These are phyloP conservation scores for Ogataea paraovalis DNA, from an alignment of 805 yeast genomes.

Conservation along the genomic window DNA sequence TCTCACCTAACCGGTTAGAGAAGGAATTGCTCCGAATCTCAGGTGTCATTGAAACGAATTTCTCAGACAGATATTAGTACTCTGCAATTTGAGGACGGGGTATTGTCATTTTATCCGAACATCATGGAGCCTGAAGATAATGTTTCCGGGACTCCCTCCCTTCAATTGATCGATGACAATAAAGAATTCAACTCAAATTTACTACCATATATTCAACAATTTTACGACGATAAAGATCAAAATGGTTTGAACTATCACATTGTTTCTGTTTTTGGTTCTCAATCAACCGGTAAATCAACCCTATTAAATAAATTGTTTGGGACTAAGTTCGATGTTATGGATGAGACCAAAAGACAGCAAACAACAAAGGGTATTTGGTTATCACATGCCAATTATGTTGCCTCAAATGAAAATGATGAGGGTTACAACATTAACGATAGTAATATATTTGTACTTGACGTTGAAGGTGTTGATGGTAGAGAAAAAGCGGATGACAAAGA, in stretches of 20 bases:
- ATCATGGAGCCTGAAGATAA: background rate
- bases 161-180: conserved; percentile 61
- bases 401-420: conserved; percentile 14
- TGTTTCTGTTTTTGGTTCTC: conserved; percentile 95
- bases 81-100: background rate
- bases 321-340: conserved; percentile 91
- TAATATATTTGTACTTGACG: conserved; percentile 79
- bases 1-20: too few relatives aligned
- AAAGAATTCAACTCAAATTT: conserved; percentile 45
- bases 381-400: conserved; percentile 49
- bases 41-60: too few relatives aligned
- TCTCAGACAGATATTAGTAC: background rate
- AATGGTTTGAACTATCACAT: conserved; percentile 79
- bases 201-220: conserved; percentile 27
- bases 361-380: conserved; percentile 87
- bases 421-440: conserved; percentile 15
- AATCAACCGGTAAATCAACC: conserved; percentile 94
- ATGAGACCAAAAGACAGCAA: conserved; percentile 78
- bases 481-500: conserved; percentile 99
- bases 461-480: conserved; percentile 98
- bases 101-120: background rate
- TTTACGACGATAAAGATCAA: conserved; percentile 28
- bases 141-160: conserved; percentile 29
- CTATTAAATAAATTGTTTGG: conserved; percentile 80
- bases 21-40: too few relatives aligned